phyloP scores from a whole-genome alignment of 371 early-diverging fungal genomes.

The Syncephalis plumigaleata region DNA sequence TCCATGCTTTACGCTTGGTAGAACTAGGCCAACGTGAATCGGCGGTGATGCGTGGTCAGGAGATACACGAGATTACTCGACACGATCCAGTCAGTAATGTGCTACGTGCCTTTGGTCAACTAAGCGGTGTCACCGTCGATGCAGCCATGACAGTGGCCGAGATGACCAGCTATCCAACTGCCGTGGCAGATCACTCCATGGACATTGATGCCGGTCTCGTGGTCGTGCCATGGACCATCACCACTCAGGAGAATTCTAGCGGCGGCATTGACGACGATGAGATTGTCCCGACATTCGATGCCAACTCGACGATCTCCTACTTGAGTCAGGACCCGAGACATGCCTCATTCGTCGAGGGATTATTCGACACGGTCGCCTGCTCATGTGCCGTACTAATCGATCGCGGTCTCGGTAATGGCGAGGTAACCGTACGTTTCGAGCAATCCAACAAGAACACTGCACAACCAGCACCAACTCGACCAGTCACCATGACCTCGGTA shows the following conservation, averaged over 20 bases:
- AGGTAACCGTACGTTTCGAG: background rate
- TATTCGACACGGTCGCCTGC: constrained; percentile 17
- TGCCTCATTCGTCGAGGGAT: constrained; percentile 19
- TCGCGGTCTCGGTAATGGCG: constrained; percentile 35
- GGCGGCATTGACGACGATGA: background rate
- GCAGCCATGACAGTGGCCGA: constrained; percentile 14
- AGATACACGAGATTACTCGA: constrained; percentile 26
- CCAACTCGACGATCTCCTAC: background rate
- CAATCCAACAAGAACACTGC: too few relatives aligned
- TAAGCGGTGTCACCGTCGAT: constrained; percentile 29
- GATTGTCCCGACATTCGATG: constrained; percentile 9
- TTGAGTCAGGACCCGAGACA: constrained; percentile 10
- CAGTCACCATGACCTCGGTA: too few relatives aligned
- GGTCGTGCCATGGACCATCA: constrained; percentile 20
- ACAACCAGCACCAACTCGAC: too few relatives aligned
- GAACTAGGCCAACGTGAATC: constrained; percentile 53
- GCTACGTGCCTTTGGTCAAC: constrained; percentile 48
- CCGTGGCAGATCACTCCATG: constrained; percentile 18
- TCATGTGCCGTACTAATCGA: constrained; percentile 49
- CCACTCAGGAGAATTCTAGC: constrained; percentile 1
- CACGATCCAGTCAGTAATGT: constrained; percentile 54
- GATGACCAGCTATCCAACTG: constrained; percentile 23
- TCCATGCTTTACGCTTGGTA: constrained; percentile 44
- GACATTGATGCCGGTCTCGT: constrained; percentile 16
- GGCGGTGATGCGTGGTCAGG: constrained; percentile 46